Conservation (phyloP, 2,329 filamentous ascomycete species). For the Pseudogymnoascus sp. region DNA sequence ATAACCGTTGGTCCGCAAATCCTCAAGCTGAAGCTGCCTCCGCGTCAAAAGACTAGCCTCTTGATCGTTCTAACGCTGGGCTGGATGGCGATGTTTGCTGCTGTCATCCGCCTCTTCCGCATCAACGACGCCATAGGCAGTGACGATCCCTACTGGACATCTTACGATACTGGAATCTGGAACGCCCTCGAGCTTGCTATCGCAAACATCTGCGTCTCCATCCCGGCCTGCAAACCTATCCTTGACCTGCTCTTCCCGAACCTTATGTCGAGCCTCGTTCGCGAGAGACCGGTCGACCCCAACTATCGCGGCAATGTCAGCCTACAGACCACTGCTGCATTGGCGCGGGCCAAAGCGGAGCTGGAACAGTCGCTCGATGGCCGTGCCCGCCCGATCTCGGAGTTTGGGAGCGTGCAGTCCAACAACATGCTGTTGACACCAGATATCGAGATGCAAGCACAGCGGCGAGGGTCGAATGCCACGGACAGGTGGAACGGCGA, state of each 20-base stretch:
- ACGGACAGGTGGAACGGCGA: not conserved
- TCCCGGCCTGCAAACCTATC: not conserved
- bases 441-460: not conserved
- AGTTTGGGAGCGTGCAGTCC: not conserved
- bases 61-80: constrained; percentile 37
- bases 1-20: constrained; percentile 43
- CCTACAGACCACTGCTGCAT: not conserved
- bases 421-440: not conserved
- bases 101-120: constrained; percentile 10
- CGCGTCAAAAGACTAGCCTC: constrained; percentile 42
- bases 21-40: constrained; percentile 35
- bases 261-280: not conserved
- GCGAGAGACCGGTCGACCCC: not conserved
- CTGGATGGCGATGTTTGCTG: not conserved
- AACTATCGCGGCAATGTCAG: not conserved
- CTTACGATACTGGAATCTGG: not conserved
- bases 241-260: not conserved
- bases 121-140: constrained; percentile 11
- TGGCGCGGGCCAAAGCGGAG: not conserved
- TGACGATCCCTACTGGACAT: not conserved
- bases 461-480: not conserved
- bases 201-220: not conserved
- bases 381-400: not conserved
- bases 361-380: not conserved
- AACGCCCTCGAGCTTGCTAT: not conserved